These are phyloP conservation scores for Neltuma alba DNA, from an alignment of 306 rosid genomes.

Conservation along the genomic window DNA sequence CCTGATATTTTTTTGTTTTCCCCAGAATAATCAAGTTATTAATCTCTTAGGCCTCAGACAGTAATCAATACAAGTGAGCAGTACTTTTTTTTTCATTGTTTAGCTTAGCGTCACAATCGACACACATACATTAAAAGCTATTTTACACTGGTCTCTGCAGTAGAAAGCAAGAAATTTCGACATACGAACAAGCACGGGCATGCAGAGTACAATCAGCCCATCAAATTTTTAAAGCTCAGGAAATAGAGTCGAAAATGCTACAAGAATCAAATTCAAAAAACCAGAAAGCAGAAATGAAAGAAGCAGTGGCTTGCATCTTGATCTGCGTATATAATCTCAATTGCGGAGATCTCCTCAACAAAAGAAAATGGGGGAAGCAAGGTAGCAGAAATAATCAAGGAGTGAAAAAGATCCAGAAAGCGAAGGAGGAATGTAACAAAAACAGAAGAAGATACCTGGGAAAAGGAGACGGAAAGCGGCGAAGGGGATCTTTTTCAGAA, in stretches of 20 bases:
- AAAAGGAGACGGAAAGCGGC: not conserved
- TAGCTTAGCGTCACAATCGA: conserved; percentile 14
- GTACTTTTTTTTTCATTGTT: not conserved
- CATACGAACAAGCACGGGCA: conserved; percentile 27
- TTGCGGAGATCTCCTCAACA: conserved; percentile 41
- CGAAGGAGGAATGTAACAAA: conserved; percentile 31
- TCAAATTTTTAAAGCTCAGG: conserved; percentile 24
- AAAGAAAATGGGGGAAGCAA: not conserved
- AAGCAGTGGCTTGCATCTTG: conserved; percentile 28
- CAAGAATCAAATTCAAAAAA: conserved; percentile 29
- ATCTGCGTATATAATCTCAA: conserved; percentile 44
- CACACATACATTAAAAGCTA: conserved; percentile 5
- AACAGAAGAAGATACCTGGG: conserved; percentile 43
- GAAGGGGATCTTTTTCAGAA: conserved; percentile 25
- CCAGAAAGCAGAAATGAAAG: not conserved
- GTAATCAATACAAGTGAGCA: not conserved
- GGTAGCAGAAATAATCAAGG: not conserved
- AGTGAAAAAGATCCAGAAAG: conserved; percentile 42
- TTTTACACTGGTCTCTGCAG: not conserved
- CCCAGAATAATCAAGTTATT: conserved; percentile 11
- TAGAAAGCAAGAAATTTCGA: conserved; percentile 26
- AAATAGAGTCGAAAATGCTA: conserved; percentile 35
- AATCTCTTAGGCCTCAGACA: conserved; percentile 22
- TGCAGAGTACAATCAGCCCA: conserved; percentile 44
- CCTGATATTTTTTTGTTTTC: not conserved